Percentiles rank a stretch among this genome's conserved stretches.
These are phyloP conservation scores for Amanita molliuscula DNA, from an alignment of 768 basidiomycete species.

Conservation along the genomic window DNA sequence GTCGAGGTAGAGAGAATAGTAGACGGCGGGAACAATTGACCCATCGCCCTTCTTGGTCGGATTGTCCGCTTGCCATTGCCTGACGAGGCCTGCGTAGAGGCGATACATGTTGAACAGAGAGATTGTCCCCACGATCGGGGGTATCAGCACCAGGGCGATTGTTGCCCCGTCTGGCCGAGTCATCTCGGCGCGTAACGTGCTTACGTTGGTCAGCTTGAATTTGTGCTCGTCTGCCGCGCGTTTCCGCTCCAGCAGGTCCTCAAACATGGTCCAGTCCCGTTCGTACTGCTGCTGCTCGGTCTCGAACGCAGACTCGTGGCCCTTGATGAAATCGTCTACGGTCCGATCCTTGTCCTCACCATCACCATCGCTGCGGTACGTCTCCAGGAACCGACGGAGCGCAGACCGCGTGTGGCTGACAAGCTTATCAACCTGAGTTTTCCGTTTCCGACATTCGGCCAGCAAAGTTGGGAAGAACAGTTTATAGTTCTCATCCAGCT, in stretches of 20 bases:
- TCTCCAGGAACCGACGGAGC: not conserved
- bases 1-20: not conserved
- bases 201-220: not conserved
- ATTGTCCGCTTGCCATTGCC: not conserved
- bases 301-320: not conserved
- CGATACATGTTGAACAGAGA: constrained; percentile 1
- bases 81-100: not conserved
- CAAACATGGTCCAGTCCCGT: not conserved
- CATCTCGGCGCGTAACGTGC: not conserved
- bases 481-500: not conserved
- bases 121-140: not conserved
- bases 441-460: not conserved
- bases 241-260: not conserved
- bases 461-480: not conserved
- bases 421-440: not conserved
- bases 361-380: not conserved
- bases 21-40: not conserved
- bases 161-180: not conserved
- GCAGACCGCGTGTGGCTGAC: not conserved
- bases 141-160: not conserved
- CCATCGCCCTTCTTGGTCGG: not conserved
- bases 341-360: not conserved
- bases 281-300: not conserved
- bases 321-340: not conserved
- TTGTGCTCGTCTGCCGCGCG: not conserved